Evolutionary conservation across 345 rosid genomes (phyloP).

Genomic region (Populus alba): DNA sequence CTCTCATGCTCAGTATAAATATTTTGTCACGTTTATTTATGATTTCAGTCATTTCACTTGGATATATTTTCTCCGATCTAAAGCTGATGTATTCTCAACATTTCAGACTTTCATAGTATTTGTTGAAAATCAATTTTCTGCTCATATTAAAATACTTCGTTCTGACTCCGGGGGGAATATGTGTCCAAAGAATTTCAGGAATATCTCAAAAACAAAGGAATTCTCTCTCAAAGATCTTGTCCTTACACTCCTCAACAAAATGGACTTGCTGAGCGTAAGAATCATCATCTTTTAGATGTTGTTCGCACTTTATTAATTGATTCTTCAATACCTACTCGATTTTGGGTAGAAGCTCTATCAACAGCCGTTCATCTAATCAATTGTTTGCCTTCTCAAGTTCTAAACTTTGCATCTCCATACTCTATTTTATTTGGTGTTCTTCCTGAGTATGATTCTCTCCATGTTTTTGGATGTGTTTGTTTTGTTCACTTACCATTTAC

Average conservation of each 20-base stretch:
- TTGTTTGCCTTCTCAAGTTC: neutral
- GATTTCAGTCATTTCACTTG: too few relatives aligned
- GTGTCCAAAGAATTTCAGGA: neutral
- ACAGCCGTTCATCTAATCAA: neutral
- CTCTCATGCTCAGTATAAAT: too few relatives aligned
- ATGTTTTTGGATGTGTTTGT: neutral
- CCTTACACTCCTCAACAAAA: neutral
- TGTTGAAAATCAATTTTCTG: too few relatives aligned
- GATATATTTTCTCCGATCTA: too few relatives aligned
- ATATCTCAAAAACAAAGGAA: neutral
- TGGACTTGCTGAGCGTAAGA: neutral
- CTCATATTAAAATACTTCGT: too few relatives aligned
- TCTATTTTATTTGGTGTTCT: neutral
- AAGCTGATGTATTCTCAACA: too few relatives aligned
- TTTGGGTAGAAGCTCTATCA: neutral
- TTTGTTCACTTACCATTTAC: neutral
- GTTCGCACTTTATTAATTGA: neutral
- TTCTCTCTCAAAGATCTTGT: neutral
- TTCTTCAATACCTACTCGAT: neutral
- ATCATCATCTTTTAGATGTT: neutral
- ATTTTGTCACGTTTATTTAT: too few relatives aligned
- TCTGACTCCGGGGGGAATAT: neutral
- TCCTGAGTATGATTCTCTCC: neutral
- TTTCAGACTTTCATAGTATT: too few relatives aligned
- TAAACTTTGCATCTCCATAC: neutral